phyloP scores from a whole-genome alignment of 495 filamentous ascomycete genomes.

The Talaromyces wortmannii region DNA sequence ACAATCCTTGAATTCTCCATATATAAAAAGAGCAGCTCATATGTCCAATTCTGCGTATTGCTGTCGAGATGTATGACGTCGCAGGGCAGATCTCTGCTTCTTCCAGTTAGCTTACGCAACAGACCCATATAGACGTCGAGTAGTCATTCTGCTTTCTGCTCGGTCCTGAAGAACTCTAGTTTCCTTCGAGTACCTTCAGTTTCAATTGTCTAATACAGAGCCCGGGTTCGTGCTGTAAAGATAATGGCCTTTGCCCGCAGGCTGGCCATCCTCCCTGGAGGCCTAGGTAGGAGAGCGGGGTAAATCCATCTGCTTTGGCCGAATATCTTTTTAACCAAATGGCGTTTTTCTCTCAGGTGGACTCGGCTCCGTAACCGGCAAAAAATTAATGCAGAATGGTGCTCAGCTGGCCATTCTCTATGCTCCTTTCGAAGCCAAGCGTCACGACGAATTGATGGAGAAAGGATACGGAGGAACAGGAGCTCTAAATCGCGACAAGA shows the following conservation, averaged over 20 bases:
- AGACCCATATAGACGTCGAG: too few species aligned
- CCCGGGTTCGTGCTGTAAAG: neutral
- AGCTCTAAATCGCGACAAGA: slow-evolving; percentile 7
- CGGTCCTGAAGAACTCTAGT: too few species aligned
- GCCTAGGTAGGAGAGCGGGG: slow-evolving; percentile 22
- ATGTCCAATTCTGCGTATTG: too few species aligned
- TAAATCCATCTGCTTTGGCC: neutral
- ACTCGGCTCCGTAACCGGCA: slow-evolving; percentile 30
- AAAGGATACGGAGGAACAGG: slow-evolving; percentile 15
- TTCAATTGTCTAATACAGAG: too few species aligned
- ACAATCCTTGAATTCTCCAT: too few species aligned
- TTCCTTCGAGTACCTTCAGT: too few species aligned
- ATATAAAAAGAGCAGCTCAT: too few species aligned
- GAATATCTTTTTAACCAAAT: too few species aligned
- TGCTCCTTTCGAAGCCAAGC: slow-evolving; percentile 30
- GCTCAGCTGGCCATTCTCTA: slow-evolving; percentile 32
- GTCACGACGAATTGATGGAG: slow-evolving; percentile 27
- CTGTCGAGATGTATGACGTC: too few species aligned
- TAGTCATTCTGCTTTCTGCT: too few species aligned
- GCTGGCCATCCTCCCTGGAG: slow-evolving; percentile 31
- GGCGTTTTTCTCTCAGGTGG: slow-evolving; percentile 18
- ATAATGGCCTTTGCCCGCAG: slow-evolving; percentile 27
- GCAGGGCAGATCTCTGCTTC: too few species aligned
- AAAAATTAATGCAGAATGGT: slow-evolving; percentile 27
- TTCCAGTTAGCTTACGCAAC: too few species aligned